A percentile compares a stretch with the other conserved stretches of the same genome.
Evolutionary conservation across 1,139 yeast species (phyloP).

Genomic region (Arxiozyma heterogenica): DNA sequence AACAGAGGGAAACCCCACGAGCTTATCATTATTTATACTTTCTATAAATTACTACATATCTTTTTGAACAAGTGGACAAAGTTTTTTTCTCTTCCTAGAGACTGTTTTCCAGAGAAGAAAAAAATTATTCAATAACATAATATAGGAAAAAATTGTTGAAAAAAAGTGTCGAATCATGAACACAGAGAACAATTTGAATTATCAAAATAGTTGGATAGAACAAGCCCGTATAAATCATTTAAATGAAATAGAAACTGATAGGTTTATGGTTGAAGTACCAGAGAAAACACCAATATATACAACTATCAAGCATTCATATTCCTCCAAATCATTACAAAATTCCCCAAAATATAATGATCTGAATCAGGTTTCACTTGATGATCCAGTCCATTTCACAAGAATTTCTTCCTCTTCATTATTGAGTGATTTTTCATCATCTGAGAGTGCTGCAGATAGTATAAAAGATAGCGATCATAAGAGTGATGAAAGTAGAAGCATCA

Average conservation of each 20-base stretch:
- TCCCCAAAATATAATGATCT: not conserved
- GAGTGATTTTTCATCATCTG: conserved; percentile 20
- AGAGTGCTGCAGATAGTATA: not conserved
- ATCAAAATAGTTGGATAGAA: not conserved
- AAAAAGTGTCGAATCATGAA: not conserved
- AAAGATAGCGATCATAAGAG: conserved; percentile 13
- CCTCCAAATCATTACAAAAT: not conserved
- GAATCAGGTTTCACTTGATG: conserved; percentile 23
- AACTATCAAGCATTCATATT: not conserved
- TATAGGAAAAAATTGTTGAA: not conserved
- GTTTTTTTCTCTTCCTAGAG: not conserved
- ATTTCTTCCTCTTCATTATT: conserved; percentile 32
- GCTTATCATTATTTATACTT: not conserved
- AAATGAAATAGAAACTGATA: not conserved
- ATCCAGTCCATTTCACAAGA: conserved; percentile 34
- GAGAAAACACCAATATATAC: not conserved
- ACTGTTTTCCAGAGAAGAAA: not conserved
- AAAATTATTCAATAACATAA: too few relatives aligned
- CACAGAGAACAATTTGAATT: not conserved
- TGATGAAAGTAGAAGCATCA: not conserved
- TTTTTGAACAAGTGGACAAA: not conserved
- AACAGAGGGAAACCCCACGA: not conserved
- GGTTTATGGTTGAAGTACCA: not conserved
- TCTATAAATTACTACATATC: too few relatives aligned
- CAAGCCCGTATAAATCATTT: not conserved